phyloP scores from a whole-genome alignment of 2,329 filamentous ascomycete species.

The Paraphoma chrysanthemicola region DNA sequence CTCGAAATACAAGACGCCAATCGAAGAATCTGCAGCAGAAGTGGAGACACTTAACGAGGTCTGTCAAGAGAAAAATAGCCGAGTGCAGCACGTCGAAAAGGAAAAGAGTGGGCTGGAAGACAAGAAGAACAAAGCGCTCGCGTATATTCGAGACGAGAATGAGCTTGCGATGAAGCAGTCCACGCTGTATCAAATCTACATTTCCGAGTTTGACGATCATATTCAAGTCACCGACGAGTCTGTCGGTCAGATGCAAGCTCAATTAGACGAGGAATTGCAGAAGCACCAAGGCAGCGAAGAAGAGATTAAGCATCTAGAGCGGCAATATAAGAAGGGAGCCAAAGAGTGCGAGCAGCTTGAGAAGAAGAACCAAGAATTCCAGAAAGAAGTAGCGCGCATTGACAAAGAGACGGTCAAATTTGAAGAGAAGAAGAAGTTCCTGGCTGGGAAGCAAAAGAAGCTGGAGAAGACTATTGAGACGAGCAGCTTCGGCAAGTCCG shows the following conservation, averaged over 20 bases:
- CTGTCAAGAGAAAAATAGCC: slow-evolving; percentile 91
- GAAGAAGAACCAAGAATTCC: slow-evolving; percentile 77
- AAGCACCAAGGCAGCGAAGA: slow-evolving; percentile 91
- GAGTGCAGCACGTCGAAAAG: slow-evolving; percentile 97
- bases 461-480: slow-evolving; percentile 85
- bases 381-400: slow-evolving; percentile 89
- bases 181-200: slow-evolving; percentile 89
- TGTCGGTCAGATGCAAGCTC: slow-evolving; percentile 85
- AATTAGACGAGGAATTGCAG: slow-evolving; percentile 85
- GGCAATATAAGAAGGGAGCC: slow-evolving; percentile 79
- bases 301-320: slow-evolving; percentile 87
- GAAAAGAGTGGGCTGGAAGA: slow-evolving; percentile 92
- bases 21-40: slow-evolving; percentile 90
- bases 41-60: slow-evolving; percentile 93
- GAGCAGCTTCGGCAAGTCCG: slow-evolving; percentile 75
- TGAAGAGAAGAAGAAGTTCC: slow-evolving; percentile 96
- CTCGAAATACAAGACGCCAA: slow-evolving; percentile 96
- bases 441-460: slow-evolving; percentile 91
- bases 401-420: slow-evolving; percentile 98
- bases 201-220: slow-evolving; percentile 87
- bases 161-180: slow-evolving; percentile 89
- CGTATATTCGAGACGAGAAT: slow-evolving; percentile 91
- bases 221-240: slow-evolving; percentile 87
- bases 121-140: slow-evolving; percentile 93
- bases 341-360: slow-evolving; percentile 85